A percentile compares a stretch with the other conserved stretches of the same genome.
Conservation (phyloP, 2,329 filamentous ascomycete species). For the Neofusicoccum sp. region DNA sequence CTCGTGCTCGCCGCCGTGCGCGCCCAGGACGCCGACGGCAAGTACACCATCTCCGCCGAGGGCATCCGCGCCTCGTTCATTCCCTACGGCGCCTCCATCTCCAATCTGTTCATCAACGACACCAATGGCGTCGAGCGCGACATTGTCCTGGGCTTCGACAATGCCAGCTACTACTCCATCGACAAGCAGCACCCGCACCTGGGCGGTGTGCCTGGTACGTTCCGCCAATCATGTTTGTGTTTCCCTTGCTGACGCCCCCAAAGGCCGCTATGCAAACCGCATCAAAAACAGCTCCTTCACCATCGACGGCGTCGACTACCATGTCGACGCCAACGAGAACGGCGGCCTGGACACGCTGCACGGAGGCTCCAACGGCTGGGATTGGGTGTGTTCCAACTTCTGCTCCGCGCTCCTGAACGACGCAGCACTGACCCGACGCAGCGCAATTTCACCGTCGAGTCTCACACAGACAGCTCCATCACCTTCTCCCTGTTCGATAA, state of each 20-base stretch:
- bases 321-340: conserved; percentile 60
- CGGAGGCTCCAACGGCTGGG: conserved; percentile 70
- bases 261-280: conserved; percentile 70
- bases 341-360: conserved; percentile 62
- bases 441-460: conserved; percentile 73
- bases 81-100: conserved; percentile 70
- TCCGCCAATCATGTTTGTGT: background rate
- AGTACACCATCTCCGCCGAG: conserved; percentile 69
- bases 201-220: conserved; percentile 64
- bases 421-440: conserved; percentile 25
- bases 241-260: background rate
- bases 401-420: background rate
- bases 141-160: conserved; percentile 72
- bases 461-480: conserved; percentile 65
- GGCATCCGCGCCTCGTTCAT: conserved; percentile 69
- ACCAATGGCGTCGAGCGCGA: conserved; percentile 67
- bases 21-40: conserved; percentile 44
- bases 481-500: conserved; percentile 73
- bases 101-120: conserved; percentile 69
- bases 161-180: conserved; percentile 66
- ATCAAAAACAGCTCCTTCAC: conserved; percentile 74
- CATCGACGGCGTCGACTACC: conserved; percentile 62
- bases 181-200: conserved; percentile 69
- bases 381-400: conserved; percentile 47
- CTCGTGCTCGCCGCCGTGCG: background rate